A percentile compares a stretch with the other conserved stretches of the same genome.
Evolutionary conservation across 2,329 filamentous ascomycete genomes (phyloP).

Genomic region (Cladosporium austrohemisphaericum): DNA sequence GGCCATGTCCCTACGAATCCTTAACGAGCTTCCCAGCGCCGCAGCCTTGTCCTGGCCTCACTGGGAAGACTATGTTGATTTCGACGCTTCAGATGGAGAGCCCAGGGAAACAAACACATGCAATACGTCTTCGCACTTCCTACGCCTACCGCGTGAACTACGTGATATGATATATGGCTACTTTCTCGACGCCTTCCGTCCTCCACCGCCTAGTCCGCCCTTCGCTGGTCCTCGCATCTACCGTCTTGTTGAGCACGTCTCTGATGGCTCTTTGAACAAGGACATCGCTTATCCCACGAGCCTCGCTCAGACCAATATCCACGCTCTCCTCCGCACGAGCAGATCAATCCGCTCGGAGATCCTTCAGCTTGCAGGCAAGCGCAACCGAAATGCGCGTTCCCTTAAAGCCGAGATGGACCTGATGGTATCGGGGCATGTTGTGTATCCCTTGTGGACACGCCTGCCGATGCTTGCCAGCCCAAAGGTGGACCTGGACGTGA

Average conservation of each 20-base stretch:
- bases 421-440: slow-evolving; percentile 21
- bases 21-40: neutral
- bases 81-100: neutral
- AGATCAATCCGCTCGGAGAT: slow-evolving; percentile 22
- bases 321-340: neutral
- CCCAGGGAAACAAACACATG: neutral
- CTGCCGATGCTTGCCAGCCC: slow-evolving; percentile 18
- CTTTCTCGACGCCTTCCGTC: slow-evolving; percentile 14
- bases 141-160: slow-evolving; percentile 24
- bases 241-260: neutral
- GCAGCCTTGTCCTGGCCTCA: slow-evolving; percentile 1
- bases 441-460: slow-evolving; percentile 24
- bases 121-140: slow-evolving; percentile 16
- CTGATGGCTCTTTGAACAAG: too few relatives aligned
- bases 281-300: slow-evolving; percentile 6
- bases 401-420: slow-evolving; percentile 22
- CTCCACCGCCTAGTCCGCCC: slow-evolving; percentile 12
- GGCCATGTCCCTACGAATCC: slow-evolving; percentile 1
- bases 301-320: neutral
- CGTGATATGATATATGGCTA: slow-evolving; percentile 23
- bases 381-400: slow-evolving; percentile 13
- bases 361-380: slow-evolving; percentile 16
- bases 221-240: slow-evolving; percentile 13
- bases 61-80: neutral
- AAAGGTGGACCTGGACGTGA: slow-evolving; percentile 18